phyloP scores from a whole-genome alignment of 441 rosid genomes.

The Gossypium schwendimanii region DNA sequence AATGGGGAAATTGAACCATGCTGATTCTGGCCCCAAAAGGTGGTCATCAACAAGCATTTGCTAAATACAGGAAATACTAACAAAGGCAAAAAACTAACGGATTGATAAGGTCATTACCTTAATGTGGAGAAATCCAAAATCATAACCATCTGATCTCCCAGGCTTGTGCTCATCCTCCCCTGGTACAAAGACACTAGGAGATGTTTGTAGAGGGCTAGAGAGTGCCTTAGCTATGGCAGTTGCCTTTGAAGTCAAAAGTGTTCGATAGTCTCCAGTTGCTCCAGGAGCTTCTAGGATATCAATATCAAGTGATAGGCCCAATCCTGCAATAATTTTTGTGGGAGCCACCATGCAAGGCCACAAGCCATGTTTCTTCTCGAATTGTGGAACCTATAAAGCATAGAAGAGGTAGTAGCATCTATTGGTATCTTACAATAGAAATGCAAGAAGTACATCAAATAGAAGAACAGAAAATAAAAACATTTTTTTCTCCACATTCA shows the following conservation, averaged over 20 bases:
- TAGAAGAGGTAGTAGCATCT: background rate
- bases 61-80: background rate
- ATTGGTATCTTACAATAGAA: background rate
- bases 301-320: constrained; percentile 53
- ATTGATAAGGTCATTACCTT: constrained; percentile 38
- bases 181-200: constrained; percentile 68
- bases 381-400: constrained; percentile 57
- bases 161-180: constrained; percentile 70
- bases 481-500: background rate
- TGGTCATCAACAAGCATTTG: background rate
- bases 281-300: constrained; percentile 88
- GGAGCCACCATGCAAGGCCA: constrained; percentile 99
- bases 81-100: background rate
- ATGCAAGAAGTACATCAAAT: background rate
- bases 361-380: constrained; percentile 66
- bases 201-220: constrained; percentile 50
- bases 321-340: constrained; percentile 88
- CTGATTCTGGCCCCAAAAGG: background rate
- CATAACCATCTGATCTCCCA: constrained; percentile 72
- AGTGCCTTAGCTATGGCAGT: constrained; percentile 72
- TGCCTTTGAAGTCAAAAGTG: constrained; percentile 77
- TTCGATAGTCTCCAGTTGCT: constrained; percentile 88
- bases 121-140: constrained; percentile 82
- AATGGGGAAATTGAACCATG: background rate
- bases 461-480: background rate